Percentiles rank a stretch among this genome's conserved stretches.
Evolutionary conservation across 805 yeast species (phyloP).

Genomic region (Teunomyces atbi): DNA sequence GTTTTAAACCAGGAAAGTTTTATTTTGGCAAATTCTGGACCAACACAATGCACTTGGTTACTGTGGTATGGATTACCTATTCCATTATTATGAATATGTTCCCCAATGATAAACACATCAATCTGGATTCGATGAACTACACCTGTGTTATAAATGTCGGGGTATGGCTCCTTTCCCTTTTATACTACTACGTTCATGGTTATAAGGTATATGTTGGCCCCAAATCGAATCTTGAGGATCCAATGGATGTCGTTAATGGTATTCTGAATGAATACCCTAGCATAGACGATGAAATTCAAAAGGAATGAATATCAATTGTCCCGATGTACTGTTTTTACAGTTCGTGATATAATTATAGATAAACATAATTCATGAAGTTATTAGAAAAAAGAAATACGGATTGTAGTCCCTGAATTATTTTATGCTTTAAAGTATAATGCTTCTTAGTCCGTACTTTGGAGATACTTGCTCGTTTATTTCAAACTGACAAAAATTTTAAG

Average conservation of each 20-base stretch:
- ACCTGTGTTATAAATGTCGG: constrained; percentile 64
- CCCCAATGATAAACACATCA: constrained; percentile 48
- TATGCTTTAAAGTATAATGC: no score
- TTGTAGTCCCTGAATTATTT: no score
- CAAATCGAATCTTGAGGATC: constrained; percentile 12
- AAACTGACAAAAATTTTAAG: no score
- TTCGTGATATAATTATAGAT: background rate
- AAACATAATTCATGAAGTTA: no score
- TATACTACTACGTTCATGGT: constrained; percentile 54
- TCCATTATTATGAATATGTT: constrained; percentile 59
- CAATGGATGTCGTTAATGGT: background rate
- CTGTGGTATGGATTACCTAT: constrained; percentile 51
- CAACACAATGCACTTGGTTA: constrained; percentile 42
- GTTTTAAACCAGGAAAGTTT: constrained; percentile 66
- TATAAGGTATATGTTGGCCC: constrained; percentile 61
- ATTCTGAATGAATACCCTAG: background rate
- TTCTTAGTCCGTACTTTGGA: no score
- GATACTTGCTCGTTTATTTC: no score
- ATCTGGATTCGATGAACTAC: constrained; percentile 60
- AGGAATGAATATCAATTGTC: background rate
- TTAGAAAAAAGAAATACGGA: no score
- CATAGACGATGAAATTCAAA: background rate
- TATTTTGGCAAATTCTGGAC: constrained; percentile 53
- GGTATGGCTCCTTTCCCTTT: constrained; percentile 52
- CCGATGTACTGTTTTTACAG: background rate